Conservation (phyloP, 352 stramenopile species). For the Globisporangium viniferum region DNA sequence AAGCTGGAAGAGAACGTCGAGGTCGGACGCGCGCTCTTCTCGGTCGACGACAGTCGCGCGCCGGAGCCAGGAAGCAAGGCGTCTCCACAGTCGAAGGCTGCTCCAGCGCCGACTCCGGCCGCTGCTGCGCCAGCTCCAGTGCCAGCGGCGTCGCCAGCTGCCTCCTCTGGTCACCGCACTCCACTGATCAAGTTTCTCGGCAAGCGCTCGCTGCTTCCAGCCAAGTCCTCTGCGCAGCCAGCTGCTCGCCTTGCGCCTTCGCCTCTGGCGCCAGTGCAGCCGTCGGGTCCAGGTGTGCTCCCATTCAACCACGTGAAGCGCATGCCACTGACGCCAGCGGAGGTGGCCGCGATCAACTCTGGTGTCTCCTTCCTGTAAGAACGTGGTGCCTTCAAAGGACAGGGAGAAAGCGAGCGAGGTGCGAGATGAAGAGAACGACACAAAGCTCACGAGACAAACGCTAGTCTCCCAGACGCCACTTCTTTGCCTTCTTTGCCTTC, state of each 20-base stretch:
- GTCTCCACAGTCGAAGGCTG: constrained; percentile 13
- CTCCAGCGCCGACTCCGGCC: constrained; percentile 9
- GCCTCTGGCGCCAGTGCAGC: constrained; percentile 31
- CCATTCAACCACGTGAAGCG: constrained; percentile 63
- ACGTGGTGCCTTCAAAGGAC: background rate
- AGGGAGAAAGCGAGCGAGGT: background rate
- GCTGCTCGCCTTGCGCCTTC: constrained; percentile 18
- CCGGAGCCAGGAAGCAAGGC: constrained; percentile 27
- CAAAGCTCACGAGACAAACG: background rate
- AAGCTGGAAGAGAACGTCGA: constrained; percentile 96
- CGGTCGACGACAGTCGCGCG: constrained; percentile 83
- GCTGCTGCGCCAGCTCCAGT: constrained; percentile 15
- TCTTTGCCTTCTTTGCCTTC: background rate
- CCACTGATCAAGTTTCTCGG: constrained; percentile 70
- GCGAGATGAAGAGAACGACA: background rate
- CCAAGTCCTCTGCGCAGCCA: constrained; percentile 28
- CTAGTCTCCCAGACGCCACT: background rate
- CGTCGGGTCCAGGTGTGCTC: constrained; percentile 62
- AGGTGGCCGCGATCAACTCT: constrained; percentile 82
- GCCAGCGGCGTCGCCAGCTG: constrained; percentile 9
- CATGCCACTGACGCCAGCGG: constrained; percentile 54
- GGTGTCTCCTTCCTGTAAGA: constrained; percentile 69
- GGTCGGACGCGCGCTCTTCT: constrained; percentile 93
- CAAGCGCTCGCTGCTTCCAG: constrained; percentile 64
- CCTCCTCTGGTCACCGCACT: constrained; percentile 33